phyloP scores from a whole-genome alignment of 2,329 filamentous ascomycete genomes.

The Hirsutella minnesotensis region DNA sequence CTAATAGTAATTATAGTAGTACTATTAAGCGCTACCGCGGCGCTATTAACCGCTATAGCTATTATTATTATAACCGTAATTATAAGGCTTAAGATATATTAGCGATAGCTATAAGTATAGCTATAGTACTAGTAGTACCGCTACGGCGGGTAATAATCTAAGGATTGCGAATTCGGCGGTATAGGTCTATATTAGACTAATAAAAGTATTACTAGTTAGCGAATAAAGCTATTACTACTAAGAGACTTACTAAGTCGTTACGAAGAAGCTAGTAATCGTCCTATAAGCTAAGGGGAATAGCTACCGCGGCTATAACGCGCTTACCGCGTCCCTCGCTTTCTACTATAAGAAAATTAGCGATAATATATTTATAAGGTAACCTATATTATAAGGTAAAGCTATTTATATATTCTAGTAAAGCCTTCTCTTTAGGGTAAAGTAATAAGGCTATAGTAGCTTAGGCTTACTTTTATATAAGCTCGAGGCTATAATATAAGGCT shows the following conservation, averaged over 20 bases:
- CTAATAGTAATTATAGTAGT: no score
- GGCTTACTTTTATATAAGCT: background rate
- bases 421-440: background rate
- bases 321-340: background rate
- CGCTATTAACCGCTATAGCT: no score
- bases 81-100: no score
- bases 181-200: background rate
- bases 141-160: background rate
- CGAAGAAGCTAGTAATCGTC: background rate
- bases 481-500: background rate
- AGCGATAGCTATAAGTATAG: background rate
- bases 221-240: background rate
- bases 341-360: background rate
- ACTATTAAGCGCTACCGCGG: no score
- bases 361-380: background rate
- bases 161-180: background rate
- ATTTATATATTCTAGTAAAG: background rate
- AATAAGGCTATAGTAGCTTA: background rate
- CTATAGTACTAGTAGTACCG: background rate
- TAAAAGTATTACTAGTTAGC: background rate
- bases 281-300: background rate
- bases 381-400: background rate
- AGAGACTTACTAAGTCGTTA: background rate
- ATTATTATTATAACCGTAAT: no score
- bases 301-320: background rate